These are phyloP conservation scores for Fusarium sublunatum DNA, from an alignment of 2,329 filamentous ascomycete species.

Conservation along the genomic window DNA sequence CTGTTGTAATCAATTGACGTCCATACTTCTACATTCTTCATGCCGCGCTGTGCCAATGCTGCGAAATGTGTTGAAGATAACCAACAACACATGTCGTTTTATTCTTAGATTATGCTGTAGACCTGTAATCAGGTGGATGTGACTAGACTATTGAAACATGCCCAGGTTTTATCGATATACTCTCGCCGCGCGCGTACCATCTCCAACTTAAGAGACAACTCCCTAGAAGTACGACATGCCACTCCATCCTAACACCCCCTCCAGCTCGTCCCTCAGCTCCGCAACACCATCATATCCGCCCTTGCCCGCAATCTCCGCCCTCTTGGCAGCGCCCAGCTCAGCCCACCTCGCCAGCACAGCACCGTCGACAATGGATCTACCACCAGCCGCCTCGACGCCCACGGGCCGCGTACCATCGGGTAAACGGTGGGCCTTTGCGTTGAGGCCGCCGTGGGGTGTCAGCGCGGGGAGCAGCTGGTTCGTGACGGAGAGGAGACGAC, in stretches of 20 bases:
- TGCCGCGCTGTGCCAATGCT: no score
- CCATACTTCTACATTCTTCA: neutral
- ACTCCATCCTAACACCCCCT: conserved; percentile 69
- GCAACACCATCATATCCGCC: conserved; percentile 74
- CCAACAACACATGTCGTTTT: neutral
- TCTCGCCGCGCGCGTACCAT: neutral
- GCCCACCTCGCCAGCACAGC: conserved; percentile 78
- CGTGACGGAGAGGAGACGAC: conserved; percentile 83
- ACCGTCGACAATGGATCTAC: conserved; percentile 80
- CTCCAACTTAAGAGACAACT: neutral
- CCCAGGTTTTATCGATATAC: conserved; percentile 2
- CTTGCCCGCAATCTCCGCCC: conserved; percentile 78
- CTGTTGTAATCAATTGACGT: neutral
- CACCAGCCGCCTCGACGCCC: conserved; percentile 68
- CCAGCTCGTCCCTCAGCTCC: conserved; percentile 77
- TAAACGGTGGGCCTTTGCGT: conserved; percentile 81
- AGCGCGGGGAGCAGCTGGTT: conserved; percentile 82
- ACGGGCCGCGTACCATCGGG: conserved; percentile 58
- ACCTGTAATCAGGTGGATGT: neutral
- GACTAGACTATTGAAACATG: neutral
- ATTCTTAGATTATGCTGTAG: neutral
- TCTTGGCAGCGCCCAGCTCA: conserved; percentile 77
- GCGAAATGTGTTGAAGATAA: no score
- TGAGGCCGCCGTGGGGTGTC: conserved; percentile 81
- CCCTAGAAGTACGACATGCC: conserved; percentile 68